phyloP scores from a whole-genome alignment of 1,139 yeast genomes.

The Spencermartinsiella ligniputridi region DNA sequence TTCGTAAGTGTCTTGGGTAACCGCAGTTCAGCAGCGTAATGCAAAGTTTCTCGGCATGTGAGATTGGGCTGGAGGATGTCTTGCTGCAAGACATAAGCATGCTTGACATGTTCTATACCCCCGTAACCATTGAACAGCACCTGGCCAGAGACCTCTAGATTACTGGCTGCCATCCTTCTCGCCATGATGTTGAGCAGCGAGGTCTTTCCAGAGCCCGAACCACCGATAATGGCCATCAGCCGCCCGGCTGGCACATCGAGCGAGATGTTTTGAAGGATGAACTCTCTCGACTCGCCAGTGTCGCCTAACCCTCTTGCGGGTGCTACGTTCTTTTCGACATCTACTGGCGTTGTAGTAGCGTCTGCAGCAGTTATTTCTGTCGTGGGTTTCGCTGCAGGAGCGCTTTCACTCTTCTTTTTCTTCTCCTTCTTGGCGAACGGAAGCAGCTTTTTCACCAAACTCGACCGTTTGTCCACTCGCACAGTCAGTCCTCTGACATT shows the following conservation, averaged over 20 bases:
- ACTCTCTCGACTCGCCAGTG: constrained; percentile 10
- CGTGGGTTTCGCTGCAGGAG: not conserved
- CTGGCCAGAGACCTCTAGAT: constrained; percentile 26
- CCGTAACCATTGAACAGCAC: constrained; percentile 40
- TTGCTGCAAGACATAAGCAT: constrained; percentile 74
- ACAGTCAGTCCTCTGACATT: constrained; percentile 3
- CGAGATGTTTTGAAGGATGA: constrained; percentile 43
- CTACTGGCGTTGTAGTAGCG: not conserved
- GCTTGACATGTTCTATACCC: constrained; percentile 35
- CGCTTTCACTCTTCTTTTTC: not conserved
- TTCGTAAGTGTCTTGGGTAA: constrained; percentile 42
- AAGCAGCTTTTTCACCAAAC: not conserved
- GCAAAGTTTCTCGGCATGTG: constrained; percentile 66
- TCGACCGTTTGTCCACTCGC: not conserved
- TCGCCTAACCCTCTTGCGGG: not conserved
- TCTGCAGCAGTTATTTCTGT: not conserved
- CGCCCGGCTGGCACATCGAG: constrained; percentile 52
- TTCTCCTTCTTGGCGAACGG: not conserved
- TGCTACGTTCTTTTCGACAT: constrained; percentile 3
- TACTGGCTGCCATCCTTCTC: constrained; percentile 43
- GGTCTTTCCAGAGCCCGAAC: constrained; percentile 86
- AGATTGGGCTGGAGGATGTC: constrained; percentile 68
- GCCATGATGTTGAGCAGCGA: constrained; percentile 72
- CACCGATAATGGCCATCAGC: constrained; percentile 71
- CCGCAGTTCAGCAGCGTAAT: constrained; percentile 66